These are phyloP conservation scores for Microstegium vimineum DNA, from an alignment of 176 grass and related monocot species.

Conservation along the genomic window DNA sequence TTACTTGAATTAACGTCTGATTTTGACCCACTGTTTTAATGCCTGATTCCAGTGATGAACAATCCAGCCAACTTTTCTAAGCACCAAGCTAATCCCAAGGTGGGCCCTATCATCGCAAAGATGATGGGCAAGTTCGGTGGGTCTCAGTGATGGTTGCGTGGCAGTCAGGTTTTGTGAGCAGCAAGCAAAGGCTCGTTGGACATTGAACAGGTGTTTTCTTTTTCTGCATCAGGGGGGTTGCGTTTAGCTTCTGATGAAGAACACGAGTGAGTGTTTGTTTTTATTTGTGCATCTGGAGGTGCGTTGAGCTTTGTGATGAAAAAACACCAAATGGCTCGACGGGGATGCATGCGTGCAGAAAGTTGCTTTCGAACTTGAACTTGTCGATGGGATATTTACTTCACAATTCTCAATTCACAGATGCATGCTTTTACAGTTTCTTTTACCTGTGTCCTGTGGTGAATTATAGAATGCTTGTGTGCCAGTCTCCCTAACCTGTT, in stretches of 20 bases:
- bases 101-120: constrained; percentile 81
- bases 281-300: neutral
- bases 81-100: constrained; percentile 88
- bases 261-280: neutral
- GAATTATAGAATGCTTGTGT: neutral
- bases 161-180: neutral
- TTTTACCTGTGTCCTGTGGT: neutral
- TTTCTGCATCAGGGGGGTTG: neutral
- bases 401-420: neutral
- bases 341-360: neutral
- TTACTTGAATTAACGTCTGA: neutral
- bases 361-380: neutral
- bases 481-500: neutral
- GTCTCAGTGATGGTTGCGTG: constrained; percentile 26
- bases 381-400: neutral
- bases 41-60: constrained; percentile 76
- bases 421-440: neutral
- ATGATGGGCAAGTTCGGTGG: constrained; percentile 92
- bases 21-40: constrained; percentile 10
- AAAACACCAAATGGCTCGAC: neutral
- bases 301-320: neutral
- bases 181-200: neutral
- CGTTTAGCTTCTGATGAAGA: neutral
- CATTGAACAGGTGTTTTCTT: constrained; percentile 10
- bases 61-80: constrained; percentile 82